phyloP scores from a whole-genome alignment of 2,329 filamentous ascomycete species.

The Aspergillus sp. region DNA sequence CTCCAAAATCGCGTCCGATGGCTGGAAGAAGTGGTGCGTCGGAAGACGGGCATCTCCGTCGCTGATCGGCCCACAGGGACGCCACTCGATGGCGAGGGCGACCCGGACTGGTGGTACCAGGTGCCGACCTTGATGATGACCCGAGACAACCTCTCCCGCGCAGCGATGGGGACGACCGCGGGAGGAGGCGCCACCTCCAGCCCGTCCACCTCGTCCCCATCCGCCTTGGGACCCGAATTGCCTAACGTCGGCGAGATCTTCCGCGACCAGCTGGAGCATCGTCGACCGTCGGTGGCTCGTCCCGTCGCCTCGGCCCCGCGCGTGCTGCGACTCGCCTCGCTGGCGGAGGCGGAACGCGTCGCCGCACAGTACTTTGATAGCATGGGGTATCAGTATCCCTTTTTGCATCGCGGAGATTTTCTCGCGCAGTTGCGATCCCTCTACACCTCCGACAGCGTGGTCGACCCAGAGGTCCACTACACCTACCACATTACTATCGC shows the following conservation, averaged over 20 bases:
- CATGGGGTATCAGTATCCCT: constrained; percentile 40
- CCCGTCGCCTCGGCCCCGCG: constrained; percentile 29
- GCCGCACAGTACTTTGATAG: constrained; percentile 37
- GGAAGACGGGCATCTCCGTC: constrained; percentile 35
- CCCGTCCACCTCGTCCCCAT: constrained; percentile 12
- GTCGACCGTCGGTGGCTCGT: constrained; percentile 34
- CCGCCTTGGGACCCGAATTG: constrained; percentile 28
- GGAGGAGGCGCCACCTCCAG: background rate
- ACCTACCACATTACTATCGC: constrained; percentile 39
- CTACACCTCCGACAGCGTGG: constrained; percentile 33
- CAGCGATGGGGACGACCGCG: background rate
- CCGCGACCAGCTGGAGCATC: constrained; percentile 39
- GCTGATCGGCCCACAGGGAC: constrained; percentile 33
- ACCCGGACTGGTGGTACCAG: constrained; percentile 39
- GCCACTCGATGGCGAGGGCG: constrained; percentile 31
- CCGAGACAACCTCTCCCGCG: constrained; percentile 22
- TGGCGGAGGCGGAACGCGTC: constrained; percentile 35
- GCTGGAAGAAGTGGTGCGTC: constrained; percentile 37
- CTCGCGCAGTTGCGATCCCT: constrained; percentile 32
- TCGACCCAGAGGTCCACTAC: constrained; percentile 33
- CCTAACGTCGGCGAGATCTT: constrained; percentile 42
- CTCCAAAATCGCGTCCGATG: constrained; percentile 40
- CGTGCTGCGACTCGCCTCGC: constrained; percentile 32
- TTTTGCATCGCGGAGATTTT: constrained; percentile 35
- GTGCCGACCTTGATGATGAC: constrained; percentile 37